Evolutionary conservation across 176 grass and related monocot genomes (phyloP), one percentile per base, ranked within the genome.

Genomic region (Oryza officinalis): DNA sequence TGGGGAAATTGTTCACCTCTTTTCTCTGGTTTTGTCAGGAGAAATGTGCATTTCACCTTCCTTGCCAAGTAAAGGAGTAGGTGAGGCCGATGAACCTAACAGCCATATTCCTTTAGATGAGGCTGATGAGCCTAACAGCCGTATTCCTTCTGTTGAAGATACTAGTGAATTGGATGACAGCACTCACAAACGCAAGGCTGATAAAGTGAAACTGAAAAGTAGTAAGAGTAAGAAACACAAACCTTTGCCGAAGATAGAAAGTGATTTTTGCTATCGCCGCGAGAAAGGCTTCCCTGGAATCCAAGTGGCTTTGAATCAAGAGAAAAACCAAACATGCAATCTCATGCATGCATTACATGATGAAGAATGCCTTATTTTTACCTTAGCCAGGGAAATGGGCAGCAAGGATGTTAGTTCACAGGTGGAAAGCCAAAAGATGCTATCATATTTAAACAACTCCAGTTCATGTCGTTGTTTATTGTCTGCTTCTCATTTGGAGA

Each of bases 271-370:
- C 74, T 90, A 88, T 52, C 90, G 96, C 44, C 87, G 89, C 38
- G 92, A 89, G 87, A 98, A 98, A 91, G 96, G 96, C 4, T 98
- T 95, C 74, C 93, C 96, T 80, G 91, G 91, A 79, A 89, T 98
- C 79, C 83, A 71, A 83, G 85, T 98, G 61, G 71, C 83, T 87
- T 52, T 95, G 49, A 88, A 85, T 74, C 87, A 86, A 69, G 67
- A 93, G 66, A 89, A 28, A 76, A 86, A 85, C 71, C 65, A 86
- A 45, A 74, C 67, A 83, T 69, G 59, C 69, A 67, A 84, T 69
- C 79, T 75, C 26, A 64, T 40, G 15, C 72, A 79, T 27, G 71
- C 17, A 8, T 75, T 67, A 72, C 60, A 66, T 82, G 74, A 84
- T 78, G 38, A 89, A 69, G 81, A 92, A 82, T 83, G 70, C 38